These are phyloP conservation scores for Venturiaceae sp. DNA, from an alignment of 2,329 filamentous ascomycete species.

Conservation along the genomic window DNA sequence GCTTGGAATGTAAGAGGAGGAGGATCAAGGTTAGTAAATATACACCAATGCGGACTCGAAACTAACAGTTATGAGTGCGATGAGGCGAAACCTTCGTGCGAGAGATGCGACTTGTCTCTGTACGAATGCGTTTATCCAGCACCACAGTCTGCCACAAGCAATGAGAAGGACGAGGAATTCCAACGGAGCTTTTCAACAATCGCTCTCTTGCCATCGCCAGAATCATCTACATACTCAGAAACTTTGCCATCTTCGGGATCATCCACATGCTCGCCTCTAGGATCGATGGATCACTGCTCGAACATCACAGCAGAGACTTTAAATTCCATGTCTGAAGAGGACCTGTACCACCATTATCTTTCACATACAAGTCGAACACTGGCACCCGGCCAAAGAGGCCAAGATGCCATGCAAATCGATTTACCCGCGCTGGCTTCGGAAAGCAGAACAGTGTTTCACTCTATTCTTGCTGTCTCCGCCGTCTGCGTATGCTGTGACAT, in stretches of 20 bases:
- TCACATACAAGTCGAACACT: constrained; percentile 10
- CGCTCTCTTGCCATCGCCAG: neutral
- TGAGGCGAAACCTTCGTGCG: constrained; percentile 11
- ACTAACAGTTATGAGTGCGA: constrained; percentile 9
- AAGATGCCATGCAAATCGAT: constrained; percentile 1
- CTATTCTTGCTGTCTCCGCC: constrained; percentile 10
- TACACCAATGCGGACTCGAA: neutral
- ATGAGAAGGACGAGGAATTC: neutral
- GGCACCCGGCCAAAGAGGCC: constrained; percentile 2
- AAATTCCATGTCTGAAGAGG: constrained; percentile 3
- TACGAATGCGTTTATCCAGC: constrained; percentile 8
- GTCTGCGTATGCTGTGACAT: constrained; percentile 10
- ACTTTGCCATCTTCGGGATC: too few species aligned
- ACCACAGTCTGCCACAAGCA: neutral
- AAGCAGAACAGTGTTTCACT: constrained; percentile 10
- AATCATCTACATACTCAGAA: neutral
- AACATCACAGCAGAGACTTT: too few species aligned
- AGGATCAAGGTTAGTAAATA: constrained; percentile 9
- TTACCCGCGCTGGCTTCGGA: constrained; percentile 10
- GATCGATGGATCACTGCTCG: too few species aligned
- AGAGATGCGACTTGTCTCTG: constrained; percentile 8
- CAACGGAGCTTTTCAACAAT: neutral
- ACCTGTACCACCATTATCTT: constrained; percentile 11
- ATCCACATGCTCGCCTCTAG: too few species aligned
- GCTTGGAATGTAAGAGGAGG: constrained; percentile 10